Percentiles rank a stretch among this genome's conserved stretches.
phyloP scores from a whole-genome alignment of 1,139 yeast species.

The Hyphopichia buzzinii region DNA sequence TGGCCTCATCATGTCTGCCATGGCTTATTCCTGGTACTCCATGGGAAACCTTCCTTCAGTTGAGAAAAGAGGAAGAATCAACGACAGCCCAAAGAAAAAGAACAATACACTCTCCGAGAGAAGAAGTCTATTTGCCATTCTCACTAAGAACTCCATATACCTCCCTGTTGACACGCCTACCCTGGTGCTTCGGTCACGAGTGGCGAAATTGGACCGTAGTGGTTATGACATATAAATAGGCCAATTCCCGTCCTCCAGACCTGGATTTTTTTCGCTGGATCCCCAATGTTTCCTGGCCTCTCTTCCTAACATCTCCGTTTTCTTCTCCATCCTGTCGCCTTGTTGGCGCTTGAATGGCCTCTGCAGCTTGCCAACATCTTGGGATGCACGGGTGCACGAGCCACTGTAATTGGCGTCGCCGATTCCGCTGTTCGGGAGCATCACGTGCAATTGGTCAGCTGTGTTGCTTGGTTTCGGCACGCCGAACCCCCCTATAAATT shows the following conservation, averaged over 20 bases:
- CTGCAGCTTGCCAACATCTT: too few species aligned
- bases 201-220: constrained; percentile 1
- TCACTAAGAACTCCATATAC: constrained; percentile 16
- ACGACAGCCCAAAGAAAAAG: constrained; percentile 5
- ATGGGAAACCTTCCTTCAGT: constrained; percentile 27
- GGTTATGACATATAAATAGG: neutral
- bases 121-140: constrained; percentile 17
- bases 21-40: constrained; percentile 33
- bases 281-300: too few species aligned
- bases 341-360: too few species aligned
- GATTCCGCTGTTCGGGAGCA: too few species aligned
- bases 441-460: neutral
- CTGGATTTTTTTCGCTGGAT: too few species aligned
- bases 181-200: constrained; percentile 10
- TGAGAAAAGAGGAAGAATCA: constrained; percentile 5
- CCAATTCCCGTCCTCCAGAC: neutral
- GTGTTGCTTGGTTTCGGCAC: neutral
- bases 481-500: too few species aligned
- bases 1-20: constrained; percentile 29
- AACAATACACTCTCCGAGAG: constrained; percentile 16
- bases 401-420: too few species aligned
- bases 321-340: too few species aligned
- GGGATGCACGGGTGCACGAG: too few species aligned
- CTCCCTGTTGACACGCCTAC: constrained; percentile 19
- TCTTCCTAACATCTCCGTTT: too few species aligned